Evolutionary conservation across 2,329 filamentous ascomycete genomes (phyloP).

Genomic region (Xylaria sp.): DNA sequence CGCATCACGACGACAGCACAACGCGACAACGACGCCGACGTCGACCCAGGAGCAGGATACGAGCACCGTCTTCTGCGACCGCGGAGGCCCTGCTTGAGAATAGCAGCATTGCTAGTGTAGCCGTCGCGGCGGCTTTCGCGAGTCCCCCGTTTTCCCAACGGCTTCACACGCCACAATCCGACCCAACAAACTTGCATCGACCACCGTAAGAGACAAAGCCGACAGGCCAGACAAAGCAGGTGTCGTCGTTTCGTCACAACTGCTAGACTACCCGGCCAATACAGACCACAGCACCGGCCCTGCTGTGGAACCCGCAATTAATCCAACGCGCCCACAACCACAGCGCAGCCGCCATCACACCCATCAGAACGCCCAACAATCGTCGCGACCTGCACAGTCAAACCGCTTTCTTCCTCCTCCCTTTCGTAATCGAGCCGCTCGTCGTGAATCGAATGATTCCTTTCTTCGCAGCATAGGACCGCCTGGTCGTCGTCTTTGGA

Average conservation of each 20-base stretch:
- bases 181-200: slow-evolving; percentile 43
- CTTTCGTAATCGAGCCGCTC: slow-evolving; percentile 58
- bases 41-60: not conserved
- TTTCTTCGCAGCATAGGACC: slow-evolving; percentile 55
- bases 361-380: slow-evolving; percentile 43
- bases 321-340: slow-evolving; percentile 35
- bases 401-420: slow-evolving; percentile 51
- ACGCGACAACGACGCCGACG: slow-evolving; percentile 17
- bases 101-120: slow-evolving; percentile 27
- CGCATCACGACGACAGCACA: slow-evolving; percentile 12
- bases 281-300: slow-evolving; percentile 3
- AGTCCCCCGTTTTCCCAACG: slow-evolving; percentile 45
- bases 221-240: slow-evolving; percentile 1
- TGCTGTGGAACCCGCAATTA: slow-evolving; percentile 5
- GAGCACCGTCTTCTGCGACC: not conserved
- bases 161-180: slow-evolving; percentile 49
- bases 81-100: not conserved
- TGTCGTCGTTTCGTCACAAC: slow-evolving; percentile 34
- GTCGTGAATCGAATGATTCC: slow-evolving; percentile 44
- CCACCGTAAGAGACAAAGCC: slow-evolving; percentile 48
- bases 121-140: slow-evolving; percentile 44
- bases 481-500: slow-evolving; percentile 67
- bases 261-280: slow-evolving; percentile 32
- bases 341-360: slow-evolving; percentile 37
- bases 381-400: slow-evolving; percentile 36